Evolutionary conservation across 1,139 yeast species (phyloP), one percentile per base, ranked within the genome.

Genomic region (Geotrichum macrosporum): DNA sequence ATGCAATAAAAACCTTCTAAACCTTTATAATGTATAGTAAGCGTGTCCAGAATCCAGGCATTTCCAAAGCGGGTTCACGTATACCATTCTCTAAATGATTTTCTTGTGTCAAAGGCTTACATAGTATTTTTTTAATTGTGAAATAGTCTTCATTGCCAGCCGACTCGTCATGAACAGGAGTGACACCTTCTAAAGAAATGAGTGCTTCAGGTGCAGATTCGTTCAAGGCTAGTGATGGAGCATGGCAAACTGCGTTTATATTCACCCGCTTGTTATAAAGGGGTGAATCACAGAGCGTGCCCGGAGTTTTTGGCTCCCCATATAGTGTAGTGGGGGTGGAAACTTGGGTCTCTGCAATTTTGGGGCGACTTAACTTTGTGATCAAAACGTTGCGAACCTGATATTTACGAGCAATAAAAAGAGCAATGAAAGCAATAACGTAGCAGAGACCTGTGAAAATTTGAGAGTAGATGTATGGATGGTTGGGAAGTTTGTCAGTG

Each of bases 401-500:
- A 13, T 22, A 22, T 20, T 44, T 26, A 8, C 47, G 34, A 3
- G 42, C 41, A 37, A 37, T 15, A 13, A 44, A 21, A 5, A 44
- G 38, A 4, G 35, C 32, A 5, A 16, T 24, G n/a, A 38, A 22
- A 5, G 40, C 47, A 15, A 37, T 16, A 5, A 35, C 9, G 19
- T 36, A 44, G 12, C 32, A 30, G n/a, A 68, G 57, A 1, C 84
- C 85, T 9, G 78, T 75, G 56, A 80, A 78, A 0, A 81, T 73
- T 57, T 81, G 87, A 9, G 83, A 71, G 58, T 78, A 72, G 9
- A 78, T 59, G 54, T 71, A 81, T 0, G 84, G 85, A 36, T 68
- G 69, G 24, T 35, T 57, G 2, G 37, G 21, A 4, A 20, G 19
- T 13, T 15, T 19, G 53, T 41, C 21, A 26, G 35, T 45, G 20